Percentiles rank a stretch among this genome's conserved stretches.
These are phyloP conservation scores for Cucumis sativus DNA, from an alignment of 306 rosid genomes.

Conservation along the genomic window DNA sequence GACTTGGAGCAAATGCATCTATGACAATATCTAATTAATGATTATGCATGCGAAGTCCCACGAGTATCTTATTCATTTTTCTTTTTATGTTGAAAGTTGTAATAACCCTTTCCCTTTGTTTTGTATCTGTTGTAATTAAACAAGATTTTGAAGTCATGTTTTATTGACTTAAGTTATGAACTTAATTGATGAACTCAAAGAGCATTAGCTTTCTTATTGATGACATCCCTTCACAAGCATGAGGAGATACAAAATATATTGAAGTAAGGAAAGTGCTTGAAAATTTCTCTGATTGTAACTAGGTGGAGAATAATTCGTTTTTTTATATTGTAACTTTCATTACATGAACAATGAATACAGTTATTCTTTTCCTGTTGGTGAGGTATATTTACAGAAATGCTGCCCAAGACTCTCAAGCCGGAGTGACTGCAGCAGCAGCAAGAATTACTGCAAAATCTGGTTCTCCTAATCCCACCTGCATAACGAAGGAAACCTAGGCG, in stretches of 20 bases:
- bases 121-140: neutral
- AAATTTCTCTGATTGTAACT: neutral
- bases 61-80: neutral
- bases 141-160: neutral
- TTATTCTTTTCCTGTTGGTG: neutral
- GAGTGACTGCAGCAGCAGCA: neutral
- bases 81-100: neutral
- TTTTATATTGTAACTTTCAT: neutral
- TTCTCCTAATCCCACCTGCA: slow-evolving; percentile 4
- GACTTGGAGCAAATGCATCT: neutral
- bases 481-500: slow-evolving; percentile 24
- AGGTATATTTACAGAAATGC: neutral
- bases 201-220: neutral
- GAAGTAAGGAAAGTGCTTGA: neutral
- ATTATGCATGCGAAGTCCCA: neutral
- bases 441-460: neutral
- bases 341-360: neutral
- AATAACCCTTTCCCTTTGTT: neutral
- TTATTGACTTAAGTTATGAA: neutral
- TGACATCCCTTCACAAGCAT: neutral
- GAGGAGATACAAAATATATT: neutral
- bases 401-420: neutral
- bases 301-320: neutral
- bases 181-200: neutral
- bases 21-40: neutral